phyloP scores from a whole-genome alignment of 805 yeast genomes.

The Ascoidea asiatica region DNA sequence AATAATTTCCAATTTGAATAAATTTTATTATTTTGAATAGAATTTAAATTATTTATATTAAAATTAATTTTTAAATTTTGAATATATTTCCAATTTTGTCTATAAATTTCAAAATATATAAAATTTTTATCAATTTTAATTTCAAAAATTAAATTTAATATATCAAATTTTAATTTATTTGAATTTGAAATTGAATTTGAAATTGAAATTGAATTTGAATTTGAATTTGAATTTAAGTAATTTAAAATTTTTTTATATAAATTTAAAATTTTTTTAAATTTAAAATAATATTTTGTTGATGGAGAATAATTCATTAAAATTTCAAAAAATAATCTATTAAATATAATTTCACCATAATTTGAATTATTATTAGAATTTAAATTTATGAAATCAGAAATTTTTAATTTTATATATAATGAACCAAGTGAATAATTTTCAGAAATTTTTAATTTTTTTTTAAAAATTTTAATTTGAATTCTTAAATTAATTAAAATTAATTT shows the following conservation, averaged over 20 bases:
- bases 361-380: conserved; percentile 13
- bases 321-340: conserved; percentile 9
- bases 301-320: conserved; percentile 15
- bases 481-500: not conserved
- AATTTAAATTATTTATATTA: not conserved
- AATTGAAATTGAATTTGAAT: not conserved
- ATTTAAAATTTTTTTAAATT: not conserved
- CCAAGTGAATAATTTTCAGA: not conserved
- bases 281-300: conserved; percentile 4
- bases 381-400: not conserved
- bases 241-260: not conserved
- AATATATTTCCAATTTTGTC: too few relatives aligned
- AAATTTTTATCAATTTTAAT: not conserved
- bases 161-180: too few relatives aligned
- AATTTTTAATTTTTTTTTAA: not conserved
- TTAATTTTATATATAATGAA: not conserved
- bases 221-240: not conserved
- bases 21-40: conserved; percentile 3
- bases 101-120: not conserved
- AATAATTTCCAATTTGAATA: conserved; percentile 19
- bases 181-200: too few relatives aligned
- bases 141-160: not conserved
- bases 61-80: not conserved
- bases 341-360: not conserved
- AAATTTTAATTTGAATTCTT: not conserved